phyloP scores from a whole-genome alignment of 2,329 filamentous ascomycete species.

The Fusarium avenaceum region DNA sequence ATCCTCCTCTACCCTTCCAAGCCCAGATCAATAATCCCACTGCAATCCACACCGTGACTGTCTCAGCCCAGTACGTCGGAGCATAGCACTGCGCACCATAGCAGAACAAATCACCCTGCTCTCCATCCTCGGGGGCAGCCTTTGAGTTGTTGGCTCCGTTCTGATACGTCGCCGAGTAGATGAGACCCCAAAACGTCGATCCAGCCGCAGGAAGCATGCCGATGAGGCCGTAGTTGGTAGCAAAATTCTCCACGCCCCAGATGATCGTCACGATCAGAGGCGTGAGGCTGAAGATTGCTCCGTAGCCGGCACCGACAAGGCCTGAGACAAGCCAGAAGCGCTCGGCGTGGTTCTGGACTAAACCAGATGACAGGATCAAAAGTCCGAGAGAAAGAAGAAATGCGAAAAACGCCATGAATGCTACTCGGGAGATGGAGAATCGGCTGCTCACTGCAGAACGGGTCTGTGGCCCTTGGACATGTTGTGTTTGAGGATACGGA shows the following conservation, averaged over 20 bases:
- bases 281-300: slow-evolving; percentile 88
- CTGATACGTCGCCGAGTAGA: slow-evolving; percentile 89
- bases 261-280: slow-evolving; percentile 97
- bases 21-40: slow-evolving; percentile 80
- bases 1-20: slow-evolving; percentile 83
- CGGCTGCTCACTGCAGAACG: slow-evolving; percentile 51
- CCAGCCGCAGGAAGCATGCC: slow-evolving; percentile 91
- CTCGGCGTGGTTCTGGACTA: slow-evolving; percentile 78
- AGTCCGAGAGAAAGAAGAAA: slow-evolving; percentile 81
- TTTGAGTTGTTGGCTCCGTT: slow-evolving; percentile 66
- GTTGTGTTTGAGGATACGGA: slow-evolving; percentile 71
- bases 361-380: slow-evolving; percentile 80
- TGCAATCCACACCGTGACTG: slow-evolving; percentile 82
- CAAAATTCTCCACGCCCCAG: slow-evolving; percentile 99
- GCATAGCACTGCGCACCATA: slow-evolving; percentile 87
- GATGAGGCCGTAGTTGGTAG: slow-evolving; percentile 96
- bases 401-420: slow-evolving; percentile 82
- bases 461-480: slow-evolving; percentile 61
- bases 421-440: slow-evolving; percentile 80
- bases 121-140: slow-evolving; percentile 47
- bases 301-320: slow-evolving; percentile 90
- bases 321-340: slow-evolving; percentile 90
- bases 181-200: slow-evolving; percentile 87
- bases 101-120: slow-evolving; percentile 73
- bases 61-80: slow-evolving; percentile 87